Evolutionary conservation across 768 basidiomycete genomes (phyloP).

Genomic region (Megacollybia marginata): DNA sequence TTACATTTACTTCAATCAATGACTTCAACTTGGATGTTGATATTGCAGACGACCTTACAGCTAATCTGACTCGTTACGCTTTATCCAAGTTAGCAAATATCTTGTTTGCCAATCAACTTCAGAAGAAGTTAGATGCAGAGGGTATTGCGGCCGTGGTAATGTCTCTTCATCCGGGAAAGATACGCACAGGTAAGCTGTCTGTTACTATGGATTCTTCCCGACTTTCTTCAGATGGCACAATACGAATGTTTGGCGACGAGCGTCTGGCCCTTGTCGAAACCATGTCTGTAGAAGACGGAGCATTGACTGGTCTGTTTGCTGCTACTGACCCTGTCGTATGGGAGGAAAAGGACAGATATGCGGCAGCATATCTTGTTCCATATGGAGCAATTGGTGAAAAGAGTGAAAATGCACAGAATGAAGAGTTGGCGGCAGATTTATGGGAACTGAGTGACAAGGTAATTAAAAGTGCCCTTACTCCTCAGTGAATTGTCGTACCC

Average conservation of each 20-base stretch:
- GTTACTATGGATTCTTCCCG: neutral
- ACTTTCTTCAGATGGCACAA: neutral
- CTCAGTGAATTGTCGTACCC: too few relatives aligned
- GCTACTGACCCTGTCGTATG: neutral
- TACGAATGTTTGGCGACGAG: neutral
- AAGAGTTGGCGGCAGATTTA: constrained; percentile 9
- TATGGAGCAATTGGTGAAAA: neutral
- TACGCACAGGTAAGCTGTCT: neutral
- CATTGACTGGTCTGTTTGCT: neutral
- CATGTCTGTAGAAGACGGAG: neutral
- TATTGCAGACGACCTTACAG: neutral
- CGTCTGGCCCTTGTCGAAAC: neutral
- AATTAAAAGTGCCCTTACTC: neutral
- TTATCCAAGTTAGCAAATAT: constrained; percentile 19
- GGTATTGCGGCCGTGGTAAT: constrained; percentile 16
- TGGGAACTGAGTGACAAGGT: neutral
- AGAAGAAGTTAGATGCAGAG: constrained; percentile 23
- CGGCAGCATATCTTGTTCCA: neutral
- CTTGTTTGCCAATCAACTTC: constrained; percentile 32
- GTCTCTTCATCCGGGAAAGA: constrained; percentile 18
- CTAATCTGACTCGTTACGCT: constrained; percentile 3
- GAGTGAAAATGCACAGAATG: neutral
- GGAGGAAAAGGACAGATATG: neutral
- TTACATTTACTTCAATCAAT: neutral
- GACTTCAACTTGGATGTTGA: constrained; percentile 8